Base-by-base conservation (phyloP, 1,284 basidiomycete species). In the Fomitiporia mediterranea region DNA sequence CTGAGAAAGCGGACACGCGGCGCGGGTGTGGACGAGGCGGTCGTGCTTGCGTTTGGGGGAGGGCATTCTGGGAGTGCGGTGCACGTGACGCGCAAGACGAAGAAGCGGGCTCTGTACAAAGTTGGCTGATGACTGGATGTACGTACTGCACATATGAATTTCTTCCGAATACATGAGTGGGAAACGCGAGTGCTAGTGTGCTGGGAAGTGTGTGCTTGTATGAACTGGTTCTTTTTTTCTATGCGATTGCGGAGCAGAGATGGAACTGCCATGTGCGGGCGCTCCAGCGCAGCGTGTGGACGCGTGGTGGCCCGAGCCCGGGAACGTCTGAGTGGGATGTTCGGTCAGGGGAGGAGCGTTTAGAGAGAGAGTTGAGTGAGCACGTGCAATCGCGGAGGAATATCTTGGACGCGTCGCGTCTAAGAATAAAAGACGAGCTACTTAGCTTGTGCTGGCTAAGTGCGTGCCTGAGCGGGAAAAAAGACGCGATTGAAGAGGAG, bases 51-150 rank as follows among this genome's bases (percentile, higher is more conserved):
- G 34, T 90, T 93, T 71, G 87, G 86, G 59, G 83, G 83, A 56
- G 79, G 78, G 58, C 80, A 78, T 62, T 77, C 77, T 63, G 83
- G 82, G 56, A 90, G 84, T 70, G 80, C 84, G 37, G 89, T 94
- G 61, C 89, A 92, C 69, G 78, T 94, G 65, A 92, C 90, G 46
- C 81, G 90, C 63, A 93, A 92, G 74, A 76, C 86, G 74, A 86
- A 84, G 72, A 88, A 86, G 72, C 80, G 85, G 64, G 82, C 84
- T 46, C 72, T 93, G 67, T 94, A 87, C 87, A 93, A 94, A 77
- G 89, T 94, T 56, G 86, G 86, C 73, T 82, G 86, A 60, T 56
- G 86, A 86, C 73, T 82, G 86, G 60, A 83, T 78, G 71, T 60
- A 51, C 40, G 19, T 23, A 46, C 23, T 15, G 30, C 21, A 48